Evolutionary conservation across 2,329 filamentous ascomycete genomes (phyloP), one percentile per base, ranked within the genome.

Genomic region (Ceratocystis albifundus): DNA sequence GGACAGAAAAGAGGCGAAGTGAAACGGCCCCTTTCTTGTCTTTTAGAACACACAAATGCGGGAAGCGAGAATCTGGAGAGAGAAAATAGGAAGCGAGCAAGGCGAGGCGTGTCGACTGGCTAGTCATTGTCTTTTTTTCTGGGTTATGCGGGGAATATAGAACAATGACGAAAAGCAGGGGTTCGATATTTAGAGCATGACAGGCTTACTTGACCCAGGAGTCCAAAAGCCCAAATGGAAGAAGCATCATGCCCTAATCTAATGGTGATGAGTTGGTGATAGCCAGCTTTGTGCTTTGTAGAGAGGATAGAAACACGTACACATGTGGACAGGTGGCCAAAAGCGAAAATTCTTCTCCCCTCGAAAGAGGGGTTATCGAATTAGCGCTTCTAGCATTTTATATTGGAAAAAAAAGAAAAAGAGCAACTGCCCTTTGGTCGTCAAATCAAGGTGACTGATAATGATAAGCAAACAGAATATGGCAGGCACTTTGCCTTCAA

Each of bases 51-150:
- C 22, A 25, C 36, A 41, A 41, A 55, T 15, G 50, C 50, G 50
- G 50, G 50, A 55, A 55, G 50, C 50, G 50, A 55, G 28, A 55
- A 55, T 55, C 50, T 6, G 50, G 50, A 20, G 50, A 55, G 46
- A 48, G 46, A 48, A n/a, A 48, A 48, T 22, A 48, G 17, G 46
- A 48, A 48, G 46, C 17, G 20, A n/a, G 20, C 2, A 22, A 55
- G 50, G 12, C 25, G 25, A 28, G 25, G 10, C 50, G 12, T 36
- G 30, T 22, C 46, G 25, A 50, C 46, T 10, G 20, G 46, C 46
- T 17, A 20, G 46, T 55, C 50, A 55, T 55, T 55, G 50, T 55
- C 36, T 41, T 41, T 15, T 15, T 15, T 41, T 4, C 36, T 55
- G 10, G 22, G 6, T 55, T 55, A 30, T 55, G 50, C 50, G 50